Base-by-base conservation (phyloP, 305 asterid genomes). In the Caryopteris hybrid region DNA sequence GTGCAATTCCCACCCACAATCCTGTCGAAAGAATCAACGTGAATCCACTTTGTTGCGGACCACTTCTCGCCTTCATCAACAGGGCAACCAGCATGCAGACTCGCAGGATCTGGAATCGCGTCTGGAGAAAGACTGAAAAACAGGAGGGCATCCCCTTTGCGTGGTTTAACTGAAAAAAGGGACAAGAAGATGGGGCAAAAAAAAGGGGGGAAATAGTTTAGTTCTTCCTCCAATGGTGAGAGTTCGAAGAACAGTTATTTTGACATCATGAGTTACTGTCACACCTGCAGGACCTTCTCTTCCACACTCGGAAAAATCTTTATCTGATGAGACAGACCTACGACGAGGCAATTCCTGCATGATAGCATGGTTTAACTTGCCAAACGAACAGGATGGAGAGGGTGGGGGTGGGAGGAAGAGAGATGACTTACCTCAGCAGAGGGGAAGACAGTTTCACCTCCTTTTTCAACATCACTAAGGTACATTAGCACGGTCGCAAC, bases 41-140 rank as follows among this genome's bases (percentile, higher is more conserved):
- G 99, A 66, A 94, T 86, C 99, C 99, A 94, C 79, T 94, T 94
- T 22, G 99, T 94, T 0, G 99, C 99, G 0, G 99, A 94, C 99
- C 99, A 94, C 72, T 94, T 94, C 87, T 94, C 98, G 12, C 99
- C 99, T 76, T 83, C 86, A 5, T 87, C 83, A 74, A 94, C 99
- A 0, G 98, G 97, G 84, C 99, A 94, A 8, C 99, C 98, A 14
- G 88, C 99, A 22, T 94, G 99, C 45, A 94, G 94, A 72, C 98
- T 91, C 36, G 60, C 41, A 10, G 92, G 76, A 71, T 94, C 99
- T 25, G 98, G 93, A 58, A 80, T 65, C 4, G 98, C 95, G 38
- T 66, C 77, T 41, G 98, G 95, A 46, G 72, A 63, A 43, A 94
- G 95, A 74, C 93, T 94, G 76, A 79, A 94, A 76, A 94, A 94